Percentiles rank a stretch among this genome's conserved stretches.
Evolutionary conservation across 345 rosid genomes (phyloP).

Genomic region (Heritiera littoralis): DNA sequence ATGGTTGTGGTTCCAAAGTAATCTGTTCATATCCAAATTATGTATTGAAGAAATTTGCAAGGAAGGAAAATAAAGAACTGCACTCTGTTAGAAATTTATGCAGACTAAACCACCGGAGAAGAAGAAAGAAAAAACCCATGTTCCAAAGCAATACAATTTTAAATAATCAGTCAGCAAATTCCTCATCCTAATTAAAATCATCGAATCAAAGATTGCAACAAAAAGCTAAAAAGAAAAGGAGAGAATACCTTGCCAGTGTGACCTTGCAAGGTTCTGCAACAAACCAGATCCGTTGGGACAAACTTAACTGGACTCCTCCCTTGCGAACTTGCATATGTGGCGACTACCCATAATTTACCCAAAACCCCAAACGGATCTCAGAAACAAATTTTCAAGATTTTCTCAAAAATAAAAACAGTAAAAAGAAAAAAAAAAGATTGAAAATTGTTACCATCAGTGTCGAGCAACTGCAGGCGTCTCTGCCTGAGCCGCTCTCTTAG

Average conservation of each 20-base stretch:
- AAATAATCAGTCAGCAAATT: background rate
- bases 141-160: background rate
- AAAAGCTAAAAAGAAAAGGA: background rate
- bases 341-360: conserved; percentile 50
- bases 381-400: conserved; percentile 14
- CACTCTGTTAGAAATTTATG: too few relatives aligned
- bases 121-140: background rate
- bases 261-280: conserved; percentile 94
- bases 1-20: background rate
- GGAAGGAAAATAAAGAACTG: background rate
- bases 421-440: background rate
- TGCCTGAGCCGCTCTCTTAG: conserved; percentile 77
- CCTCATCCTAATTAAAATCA: background rate
- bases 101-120: background rate
- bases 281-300: conserved; percentile 89
- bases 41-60: background rate
- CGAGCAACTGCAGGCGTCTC: conserved; percentile 77
- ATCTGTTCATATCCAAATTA: background rate
- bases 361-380: conserved; percentile 29
- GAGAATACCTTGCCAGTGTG: conserved; percentile 83
- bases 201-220: background rate
- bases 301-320: conserved; percentile 69
- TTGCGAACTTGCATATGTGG: conserved; percentile 63
- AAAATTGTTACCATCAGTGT: conserved; percentile 61
- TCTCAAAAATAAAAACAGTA: background rate